phyloP scores from a whole-genome alignment of 768 basidiomycete species.

The Daedalea quercina region DNA sequence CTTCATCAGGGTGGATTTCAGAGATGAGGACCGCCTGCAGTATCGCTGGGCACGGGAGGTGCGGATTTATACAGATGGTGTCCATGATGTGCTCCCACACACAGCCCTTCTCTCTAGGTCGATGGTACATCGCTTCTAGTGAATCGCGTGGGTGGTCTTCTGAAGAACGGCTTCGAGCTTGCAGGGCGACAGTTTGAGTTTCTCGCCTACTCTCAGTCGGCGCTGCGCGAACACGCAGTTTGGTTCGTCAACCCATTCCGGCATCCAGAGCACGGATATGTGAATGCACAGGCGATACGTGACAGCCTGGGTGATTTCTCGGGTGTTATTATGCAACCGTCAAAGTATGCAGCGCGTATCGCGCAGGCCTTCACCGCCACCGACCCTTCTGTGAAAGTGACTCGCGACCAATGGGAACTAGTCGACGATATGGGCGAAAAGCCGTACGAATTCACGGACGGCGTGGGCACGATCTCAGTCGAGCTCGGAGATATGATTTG shows the following conservation, averaged over 20 bases:
- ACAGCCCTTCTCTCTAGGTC: slow-evolving; percentile 10
- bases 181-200: slow-evolving; percentile 74
- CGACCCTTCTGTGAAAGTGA: slow-evolving; percentile 59
- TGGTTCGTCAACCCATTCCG: slow-evolving; percentile 73
- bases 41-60: slow-evolving; percentile 67
- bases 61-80: background rate
- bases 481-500: slow-evolving; percentile 55
- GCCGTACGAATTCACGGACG: slow-evolving; percentile 59
- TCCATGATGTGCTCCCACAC: too few species aligned
- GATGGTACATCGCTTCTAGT: slow-evolving; percentile 20
- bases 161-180: slow-evolving; percentile 54
- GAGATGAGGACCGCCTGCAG: slow-evolving; percentile 74
- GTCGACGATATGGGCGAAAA: slow-evolving; percentile 48
- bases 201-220: slow-evolving; percentile 75
- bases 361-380: slow-evolving; percentile 84
- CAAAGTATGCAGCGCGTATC: slow-evolving; percentile 77
- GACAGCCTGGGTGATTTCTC: slow-evolving; percentile 62
- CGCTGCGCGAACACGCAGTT: slow-evolving; percentile 72
- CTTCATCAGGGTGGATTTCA: slow-evolving; percentile 80
- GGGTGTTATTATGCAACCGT: slow-evolving; percentile 40
- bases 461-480: slow-evolving; percentile 71
- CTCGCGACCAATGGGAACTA: slow-evolving; percentile 51
- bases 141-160: slow-evolving; percentile 20
- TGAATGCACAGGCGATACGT: slow-evolving; percentile 58
- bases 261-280: slow-evolving; percentile 32